These are phyloP conservation scores for Trichoderma asperelloides DNA, from an alignment of 495 filamentous ascomycete genomes.

Conservation along the genomic window DNA sequence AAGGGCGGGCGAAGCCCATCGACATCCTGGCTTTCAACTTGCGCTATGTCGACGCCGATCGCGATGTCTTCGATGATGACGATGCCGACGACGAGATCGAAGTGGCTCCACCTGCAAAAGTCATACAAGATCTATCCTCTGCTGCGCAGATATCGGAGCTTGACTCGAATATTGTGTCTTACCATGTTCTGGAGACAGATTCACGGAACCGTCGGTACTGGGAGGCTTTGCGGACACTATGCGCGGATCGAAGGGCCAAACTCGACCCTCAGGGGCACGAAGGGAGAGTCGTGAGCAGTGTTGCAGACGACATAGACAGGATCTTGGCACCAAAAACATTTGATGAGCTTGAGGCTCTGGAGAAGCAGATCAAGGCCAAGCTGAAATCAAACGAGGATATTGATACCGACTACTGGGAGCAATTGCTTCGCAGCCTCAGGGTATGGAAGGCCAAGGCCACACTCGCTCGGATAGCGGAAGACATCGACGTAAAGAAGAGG, in stretches of 20 bases:
- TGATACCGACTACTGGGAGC: conserved; percentile 96
- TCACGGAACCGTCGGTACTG: conserved; percentile 76
- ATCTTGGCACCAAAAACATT: conserved; percentile 80
- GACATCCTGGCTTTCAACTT: conserved; percentile 93
- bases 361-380: conserved; percentile 76
- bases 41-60: conserved; percentile 76
- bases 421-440: conserved; percentile 71
- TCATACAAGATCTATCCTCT: conserved; percentile 63
- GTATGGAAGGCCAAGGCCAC: conserved; percentile 90
- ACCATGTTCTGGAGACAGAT: conserved; percentile 71
- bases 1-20: conserved; percentile 83
- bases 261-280: conserved; percentile 51
- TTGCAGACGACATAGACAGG: conserved; percentile 79
- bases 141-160: conserved; percentile 65
- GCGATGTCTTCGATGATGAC: conserved; percentile 73
- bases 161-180: conserved; percentile 80
- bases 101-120: conserved; percentile 70
- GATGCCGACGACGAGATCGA: conserved; percentile 62
- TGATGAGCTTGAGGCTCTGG: conserved; percentile 73
- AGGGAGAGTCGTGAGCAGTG: conserved; percentile 68
- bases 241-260: conserved; percentile 64
- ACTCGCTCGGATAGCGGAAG: conserved; percentile 69
- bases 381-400: conserved; percentile 82
- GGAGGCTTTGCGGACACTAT: conserved; percentile 83
- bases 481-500: conserved; percentile 63